Percentiles rank a stretch among this genome's conserved stretches.
Conservation (phyloP, 177 flowering plant genomes). For the Telopea speciosissima region DNA sequence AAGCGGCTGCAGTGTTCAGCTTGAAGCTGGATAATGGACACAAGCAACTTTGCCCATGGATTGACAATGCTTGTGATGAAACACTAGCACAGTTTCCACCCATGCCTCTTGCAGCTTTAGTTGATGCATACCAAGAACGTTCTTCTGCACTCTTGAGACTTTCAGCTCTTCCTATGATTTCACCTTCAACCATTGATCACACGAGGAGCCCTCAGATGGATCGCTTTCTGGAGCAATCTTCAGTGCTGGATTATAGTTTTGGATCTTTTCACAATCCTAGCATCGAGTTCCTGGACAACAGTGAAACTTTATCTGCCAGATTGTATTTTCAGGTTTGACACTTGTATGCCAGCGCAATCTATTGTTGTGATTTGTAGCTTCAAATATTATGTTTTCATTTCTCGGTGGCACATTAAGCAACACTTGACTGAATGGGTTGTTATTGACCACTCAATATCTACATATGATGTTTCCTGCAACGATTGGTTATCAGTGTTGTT, state of each 20-base stretch:
- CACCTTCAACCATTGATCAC: constrained; percentile 49
- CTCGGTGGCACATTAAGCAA: too few species aligned
- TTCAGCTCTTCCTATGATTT: constrained; percentile 68
- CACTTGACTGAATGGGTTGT: too few species aligned
- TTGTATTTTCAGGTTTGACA: constrained; percentile 68
- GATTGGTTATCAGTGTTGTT: too few species aligned
- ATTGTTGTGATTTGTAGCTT: background rate
- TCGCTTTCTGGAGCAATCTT: constrained; percentile 42
- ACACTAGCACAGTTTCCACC: constrained; percentile 71
- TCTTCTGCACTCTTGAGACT: constrained; percentile 47
- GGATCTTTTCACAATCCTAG: constrained; percentile 19
- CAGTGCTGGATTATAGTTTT: constrained; percentile 23
- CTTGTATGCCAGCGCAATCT: background rate
- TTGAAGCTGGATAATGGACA: constrained; percentile 91
- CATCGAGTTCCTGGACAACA: constrained; percentile 23
- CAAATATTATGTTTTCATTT: too few species aligned
- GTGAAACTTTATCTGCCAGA: constrained; percentile 32
- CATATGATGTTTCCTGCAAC: too few species aligned
- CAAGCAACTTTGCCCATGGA: constrained; percentile 84
- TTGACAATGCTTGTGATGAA: constrained; percentile 82
- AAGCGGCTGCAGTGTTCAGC: constrained; percentile 88
- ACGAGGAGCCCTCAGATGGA: constrained; percentile 68
- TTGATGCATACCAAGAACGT: constrained; percentile 58
- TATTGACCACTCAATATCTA: too few species aligned
- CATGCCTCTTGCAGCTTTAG: constrained; percentile 43